Evolutionary conservation across 208 protist species (phyloP), one percentile per base, ranked within the genome.

Genomic region (Crithidia thermophila): DNA sequence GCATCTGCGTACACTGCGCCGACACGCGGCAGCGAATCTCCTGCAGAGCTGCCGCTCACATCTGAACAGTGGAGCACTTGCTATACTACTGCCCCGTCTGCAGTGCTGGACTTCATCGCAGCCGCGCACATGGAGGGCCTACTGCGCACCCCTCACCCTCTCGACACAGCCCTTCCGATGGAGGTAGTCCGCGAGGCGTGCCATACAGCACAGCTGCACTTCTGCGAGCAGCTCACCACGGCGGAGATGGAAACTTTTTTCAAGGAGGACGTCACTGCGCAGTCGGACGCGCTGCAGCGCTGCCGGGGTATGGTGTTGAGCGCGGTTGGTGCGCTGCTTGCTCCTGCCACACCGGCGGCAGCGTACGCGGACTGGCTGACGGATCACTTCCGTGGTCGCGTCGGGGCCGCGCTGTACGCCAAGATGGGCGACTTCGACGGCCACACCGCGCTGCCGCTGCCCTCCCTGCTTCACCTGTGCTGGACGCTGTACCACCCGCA

Each of bases 301-400:
- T 51, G 55, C 7, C 67, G 77, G 34, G 14, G 46, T 7, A 67
- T 69, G 4, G 37, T 93, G 33, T 55, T 87, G 39, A 82, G 76
- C 47, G 69, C 79, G 37, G 72, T 85, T 16, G 83, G 87, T 7
- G 71, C 72, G 9, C 72, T 93, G 13, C 75, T 93, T 20, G 74
- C 87, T 28, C 69, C 69, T 23, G 53, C 67, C 8, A 42, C 74
- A n/a, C 51, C 72, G 13, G 45, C 45, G 7, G 28, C 57, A 25
- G 69, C 79, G 37, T 84, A 81, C 25, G 52, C 42, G 2, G 61
- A 79, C 8, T 93, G 83, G 81, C 42, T 93, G 30, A 45, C 67
- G 21, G 75, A 86, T 11, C 79, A 82, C 52, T 89, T 86, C 67
- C 75, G 73, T 33, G 81, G 75, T 28, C 84, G 82, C 25, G 58